Evolutionary conservation across 1,284 basidiomycete genomes (phyloP).

Genomic region (Bondarzewia mesenterica): DNA sequence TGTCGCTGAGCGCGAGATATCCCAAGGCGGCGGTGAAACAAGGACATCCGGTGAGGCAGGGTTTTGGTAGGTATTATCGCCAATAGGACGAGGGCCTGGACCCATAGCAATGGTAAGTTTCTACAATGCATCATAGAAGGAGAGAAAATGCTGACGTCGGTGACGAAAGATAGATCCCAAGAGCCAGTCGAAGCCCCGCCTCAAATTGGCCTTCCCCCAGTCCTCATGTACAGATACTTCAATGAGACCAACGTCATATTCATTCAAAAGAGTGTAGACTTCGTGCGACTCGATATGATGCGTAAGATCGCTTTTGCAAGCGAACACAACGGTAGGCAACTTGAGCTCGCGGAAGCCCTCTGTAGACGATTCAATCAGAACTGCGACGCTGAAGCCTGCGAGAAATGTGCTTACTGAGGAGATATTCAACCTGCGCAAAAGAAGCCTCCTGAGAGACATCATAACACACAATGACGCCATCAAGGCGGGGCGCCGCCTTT

Average conservation of each 20-base stretch:
- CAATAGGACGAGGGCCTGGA: slow-evolving; percentile 24
- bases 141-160: slow-evolving; percentile 38
- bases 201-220: slow-evolving; percentile 52
- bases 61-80: slow-evolving; percentile 45
- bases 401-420: slow-evolving; percentile 44
- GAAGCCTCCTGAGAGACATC: slow-evolving; percentile 55
- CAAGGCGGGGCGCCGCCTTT: slow-evolving; percentile 46
- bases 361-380: slow-evolving; percentile 21
- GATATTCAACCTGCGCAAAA: slow-evolving; percentile 50
- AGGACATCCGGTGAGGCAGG: slow-evolving; percentile 63
- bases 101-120: slow-evolving; percentile 5
- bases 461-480: slow-evolving; percentile 71
- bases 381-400: not conserved
- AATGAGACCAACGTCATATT: slow-evolving; percentile 62
- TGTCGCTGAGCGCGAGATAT: slow-evolving; percentile 36
- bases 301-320: slow-evolving; percentile 67
- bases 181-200: slow-evolving; percentile 58
- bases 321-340: slow-evolving; percentile 58
- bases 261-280: slow-evolving; percentile 37
- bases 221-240: slow-evolving; percentile 48
- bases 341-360: slow-evolving; percentile 47
- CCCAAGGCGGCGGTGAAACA: slow-evolving; percentile 43
- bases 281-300: slow-evolving; percentile 46
- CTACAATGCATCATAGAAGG: slow-evolving; percentile 6
- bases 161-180: slow-evolving; percentile 49